Conservation (phyloP, 768 basidiomycete genomes). For the Mycena filopes region DNA sequence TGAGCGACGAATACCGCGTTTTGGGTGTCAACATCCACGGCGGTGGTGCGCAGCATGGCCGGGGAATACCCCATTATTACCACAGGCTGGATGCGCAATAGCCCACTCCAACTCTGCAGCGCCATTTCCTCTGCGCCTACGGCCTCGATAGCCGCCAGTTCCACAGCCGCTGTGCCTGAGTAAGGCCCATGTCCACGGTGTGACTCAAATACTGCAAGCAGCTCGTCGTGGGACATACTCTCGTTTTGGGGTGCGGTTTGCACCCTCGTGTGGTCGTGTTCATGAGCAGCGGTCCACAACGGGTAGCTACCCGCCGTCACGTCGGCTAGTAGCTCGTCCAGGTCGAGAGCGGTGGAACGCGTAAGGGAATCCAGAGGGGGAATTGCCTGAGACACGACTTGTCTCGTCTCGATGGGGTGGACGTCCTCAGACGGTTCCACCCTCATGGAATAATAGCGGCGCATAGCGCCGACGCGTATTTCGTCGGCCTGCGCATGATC, state of each 20-base stretch:
- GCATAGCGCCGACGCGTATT: conserved; percentile 1
- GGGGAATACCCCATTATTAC: not conserved
- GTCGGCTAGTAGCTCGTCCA: not conserved
- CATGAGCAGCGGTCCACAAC: not conserved
- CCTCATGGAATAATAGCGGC: conserved; percentile 4
- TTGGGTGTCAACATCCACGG: not conserved
- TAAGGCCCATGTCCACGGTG: not conserved
- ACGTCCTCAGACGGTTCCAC: not conserved
- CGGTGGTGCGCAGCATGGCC: not conserved
- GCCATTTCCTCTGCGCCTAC: not conserved
- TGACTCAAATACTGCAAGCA: not conserved
- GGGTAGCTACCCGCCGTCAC: not conserved
- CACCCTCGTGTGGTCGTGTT: not conserved
- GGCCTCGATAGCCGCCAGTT: not conserved
- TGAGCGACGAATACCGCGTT: not conserved
- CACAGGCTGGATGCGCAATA: not conserved
- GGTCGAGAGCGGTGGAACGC: not conserved
- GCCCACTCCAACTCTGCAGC: not conserved
- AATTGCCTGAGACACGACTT: too few relatives aligned
- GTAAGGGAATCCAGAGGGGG: not conserved
- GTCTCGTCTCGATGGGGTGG: too few relatives aligned
- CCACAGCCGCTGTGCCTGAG: too few relatives aligned
- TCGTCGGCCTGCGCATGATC: not conserved
- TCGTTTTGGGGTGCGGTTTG: not conserved
- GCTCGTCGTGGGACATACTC: not conserved